These are phyloP conservation scores for Lizonia empirigonia DNA, from an alignment of 2,329 filamentous ascomycete genomes.

Conservation along the genomic window DNA sequence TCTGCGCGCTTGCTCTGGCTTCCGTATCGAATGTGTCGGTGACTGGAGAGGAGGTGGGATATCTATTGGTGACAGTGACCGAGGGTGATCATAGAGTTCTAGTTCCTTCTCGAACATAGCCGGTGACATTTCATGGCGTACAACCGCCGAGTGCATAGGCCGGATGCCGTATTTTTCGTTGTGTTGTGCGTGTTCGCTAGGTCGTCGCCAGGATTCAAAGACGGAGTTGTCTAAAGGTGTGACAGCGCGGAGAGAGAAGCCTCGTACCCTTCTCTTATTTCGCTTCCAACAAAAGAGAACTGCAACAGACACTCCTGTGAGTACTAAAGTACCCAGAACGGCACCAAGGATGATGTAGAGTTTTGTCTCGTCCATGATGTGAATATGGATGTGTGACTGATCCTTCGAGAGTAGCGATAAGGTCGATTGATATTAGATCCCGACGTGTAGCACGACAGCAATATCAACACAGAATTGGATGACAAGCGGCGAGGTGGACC, in stretches of 20 bases:
- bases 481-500: slow-evolving; percentile 11
- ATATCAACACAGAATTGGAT: slow-evolving; percentile 5
- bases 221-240: slow-evolving; percentile 50
- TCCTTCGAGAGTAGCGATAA: slow-evolving; percentile 2
- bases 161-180: slow-evolving; percentile 45
- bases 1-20: slow-evolving; percentile 41
- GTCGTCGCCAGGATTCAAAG: slow-evolving; percentile 49
- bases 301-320: slow-evolving; percentile 34
- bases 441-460: slow-evolving; percentile 4
- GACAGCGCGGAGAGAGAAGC: slow-evolving; percentile 46
- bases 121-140: slow-evolving; percentile 36
- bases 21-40: slow-evolving; percentile 37
- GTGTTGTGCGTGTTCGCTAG: slow-evolving; percentile 45
- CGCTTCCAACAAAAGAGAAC: slow-evolving; percentile 43
- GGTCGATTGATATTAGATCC: slow-evolving; percentile 7
- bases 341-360: slow-evolving; percentile 47
- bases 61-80: slow-evolving; percentile 37
- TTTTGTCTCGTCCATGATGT: slow-evolving; percentile 39
- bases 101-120: slow-evolving; percentile 46
- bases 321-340: slow-evolving; percentile 42
- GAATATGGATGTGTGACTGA: neutral
- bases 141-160: slow-evolving; percentile 32
- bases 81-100: slow-evolving; percentile 32
- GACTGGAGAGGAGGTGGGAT: slow-evolving; percentile 26
- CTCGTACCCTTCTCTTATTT: slow-evolving; percentile 40